Evolutionary conservation across 192 early-diverging fungal genomes (phyloP), one percentile per base, ranked within the genome.

Genomic region (Pilobolus umbonatus): DNA sequence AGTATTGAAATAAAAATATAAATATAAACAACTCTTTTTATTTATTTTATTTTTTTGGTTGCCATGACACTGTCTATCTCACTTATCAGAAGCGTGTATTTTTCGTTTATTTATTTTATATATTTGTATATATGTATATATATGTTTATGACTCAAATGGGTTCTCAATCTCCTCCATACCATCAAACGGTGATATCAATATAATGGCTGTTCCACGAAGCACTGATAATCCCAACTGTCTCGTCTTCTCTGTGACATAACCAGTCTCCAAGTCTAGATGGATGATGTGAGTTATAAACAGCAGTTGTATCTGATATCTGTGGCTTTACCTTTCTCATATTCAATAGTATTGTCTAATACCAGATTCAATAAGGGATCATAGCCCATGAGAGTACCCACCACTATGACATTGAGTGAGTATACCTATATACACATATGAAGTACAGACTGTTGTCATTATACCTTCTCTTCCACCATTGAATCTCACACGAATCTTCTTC

Each of bases 391-490:
- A 12, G 81, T 80, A 32, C 96, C 94, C 15, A 85, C 81, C 30
- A 97, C 96, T 97, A 71, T 19, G 38, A 12, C 17, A 43, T 14
- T 39, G 39, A 31, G 52, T 39, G 10, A 19, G 14, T 26, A 67
- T 25, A 28, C 12, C 12, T 52, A 52, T n/a, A 15, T 0, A 14
- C 0, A 52, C 61, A n/a, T 35, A 52, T 32, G 38, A 22, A 32
- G 3, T 8, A 62, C n/a, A n/a, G n/a, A n/a, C n/a, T n/a, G n/a
- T n/a, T n/a, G n/a, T n/a, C n/a, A n/a, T 28, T 11, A 28, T 48
- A 95, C 93, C 94, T 86, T 98, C 91, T 40, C 94, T 80, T 38
- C 93, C 93, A 29, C 90, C 93, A 55, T 83, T 88, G 74, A 93
- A 97, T 78, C 97, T 91, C 44, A 96, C 93, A 30, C 85, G 82